Evolutionary conservation across 2,329 filamentous ascomycete species (phyloP).

Genomic region (Colletotrichum orchidophilum): DNA sequence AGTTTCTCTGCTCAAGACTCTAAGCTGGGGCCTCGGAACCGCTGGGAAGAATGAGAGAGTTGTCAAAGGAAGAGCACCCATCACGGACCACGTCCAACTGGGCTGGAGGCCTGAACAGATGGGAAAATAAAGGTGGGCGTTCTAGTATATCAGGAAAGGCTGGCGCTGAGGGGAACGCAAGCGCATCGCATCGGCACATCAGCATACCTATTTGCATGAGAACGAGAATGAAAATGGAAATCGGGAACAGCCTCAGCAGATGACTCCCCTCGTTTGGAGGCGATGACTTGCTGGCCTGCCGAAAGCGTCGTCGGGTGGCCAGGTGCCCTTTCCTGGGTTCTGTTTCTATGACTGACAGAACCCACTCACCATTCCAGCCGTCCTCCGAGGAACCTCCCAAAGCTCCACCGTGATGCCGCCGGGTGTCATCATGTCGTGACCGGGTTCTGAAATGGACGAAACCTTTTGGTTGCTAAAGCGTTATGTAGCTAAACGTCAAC

Average conservation of each 20-base stretch:
- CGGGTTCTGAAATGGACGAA: neutral
- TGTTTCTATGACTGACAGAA: neutral
- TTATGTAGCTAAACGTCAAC: neutral
- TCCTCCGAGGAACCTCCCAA: neutral
- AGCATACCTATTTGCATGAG: neutral
- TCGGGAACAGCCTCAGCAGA: neutral
- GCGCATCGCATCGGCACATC: constrained; percentile 3
- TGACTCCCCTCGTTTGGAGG: neutral
- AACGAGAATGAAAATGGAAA: neutral
- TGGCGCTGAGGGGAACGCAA: constrained; percentile 2
- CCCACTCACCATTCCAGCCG: neutral
- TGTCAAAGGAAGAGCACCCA: neutral
- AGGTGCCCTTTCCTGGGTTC: neutral
- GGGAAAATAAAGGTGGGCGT: neutral
- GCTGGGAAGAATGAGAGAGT: neutral
- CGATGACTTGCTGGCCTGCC: neutral
- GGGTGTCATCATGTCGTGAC: neutral
- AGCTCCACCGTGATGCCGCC: neutral
- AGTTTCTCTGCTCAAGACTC: neutral
- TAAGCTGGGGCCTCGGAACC: neutral
- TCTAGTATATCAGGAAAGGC: constrained; percentile 23
- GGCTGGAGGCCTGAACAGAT: neutral
- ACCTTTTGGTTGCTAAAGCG: neutral
- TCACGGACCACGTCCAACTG: neutral
- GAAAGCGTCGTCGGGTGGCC: neutral